Conservation (phyloP, 2,329 filamentous ascomycete genomes). For the Lasiodiplodia gonubiensis region DNA sequence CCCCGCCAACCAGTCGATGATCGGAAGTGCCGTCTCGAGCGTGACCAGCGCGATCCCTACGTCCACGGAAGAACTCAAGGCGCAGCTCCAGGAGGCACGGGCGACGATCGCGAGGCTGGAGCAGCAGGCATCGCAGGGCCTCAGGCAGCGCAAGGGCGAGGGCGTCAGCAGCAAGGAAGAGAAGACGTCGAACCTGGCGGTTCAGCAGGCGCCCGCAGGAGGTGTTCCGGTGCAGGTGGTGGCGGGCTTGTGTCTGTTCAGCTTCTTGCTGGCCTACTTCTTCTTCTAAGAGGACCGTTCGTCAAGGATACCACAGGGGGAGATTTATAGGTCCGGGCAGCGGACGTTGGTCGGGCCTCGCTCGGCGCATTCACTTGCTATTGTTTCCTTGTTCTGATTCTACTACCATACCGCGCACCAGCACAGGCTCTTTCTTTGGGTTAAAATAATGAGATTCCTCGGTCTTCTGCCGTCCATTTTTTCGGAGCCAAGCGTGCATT, state of each 20-base stretch:
- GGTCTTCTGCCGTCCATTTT: conserved; percentile 7
- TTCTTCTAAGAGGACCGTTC: conserved; percentile 71
- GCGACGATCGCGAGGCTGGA: conserved; percentile 72
- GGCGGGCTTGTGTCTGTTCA: conserved; percentile 81
- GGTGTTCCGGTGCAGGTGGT: conserved; percentile 88
- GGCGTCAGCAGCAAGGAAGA: conserved; percentile 50
- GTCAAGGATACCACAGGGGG: conserved; percentile 9
- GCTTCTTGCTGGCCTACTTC: conserved; percentile 93
- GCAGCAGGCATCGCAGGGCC: conserved; percentile 64
- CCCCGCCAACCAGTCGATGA: conserved; percentile 48
- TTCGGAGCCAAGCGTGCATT: background rate
- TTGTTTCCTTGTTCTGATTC: conserved; percentile 20
- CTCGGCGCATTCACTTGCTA: conserved; percentile 24
- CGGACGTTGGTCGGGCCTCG: conserved; percentile 18
- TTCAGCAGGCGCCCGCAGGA: conserved; percentile 61
- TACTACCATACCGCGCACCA: conserved; percentile 22
- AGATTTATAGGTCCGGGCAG: background rate
- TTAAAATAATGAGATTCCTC: conserved; percentile 23
- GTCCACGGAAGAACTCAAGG: conserved; percentile 68
- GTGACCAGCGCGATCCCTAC: conserved; percentile 56
- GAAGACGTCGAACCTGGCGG: conserved; percentile 58
- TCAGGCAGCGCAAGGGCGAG: conserved; percentile 79
- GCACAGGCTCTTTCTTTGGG: conserved; percentile 25
- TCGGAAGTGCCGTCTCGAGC: conserved; percentile 54
- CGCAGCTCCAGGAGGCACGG: conserved; percentile 76